Conservation (phyloP, 495 filamentous ascomycete genomes). For the Sabuloglossum arenarium region DNA sequence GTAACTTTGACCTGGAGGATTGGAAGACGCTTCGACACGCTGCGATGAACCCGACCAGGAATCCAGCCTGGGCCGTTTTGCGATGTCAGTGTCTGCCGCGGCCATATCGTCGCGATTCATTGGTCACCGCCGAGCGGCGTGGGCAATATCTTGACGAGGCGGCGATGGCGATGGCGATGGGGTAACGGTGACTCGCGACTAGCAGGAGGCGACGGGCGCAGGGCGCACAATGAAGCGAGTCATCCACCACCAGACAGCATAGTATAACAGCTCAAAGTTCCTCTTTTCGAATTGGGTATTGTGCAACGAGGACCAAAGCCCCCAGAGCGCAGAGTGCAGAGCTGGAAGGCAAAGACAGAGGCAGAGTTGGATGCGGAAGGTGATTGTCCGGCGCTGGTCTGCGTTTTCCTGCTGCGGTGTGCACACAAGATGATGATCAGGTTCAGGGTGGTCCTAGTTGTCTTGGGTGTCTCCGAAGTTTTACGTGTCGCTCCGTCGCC, state of each 20-base stretch:
- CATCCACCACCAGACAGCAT: neutral
- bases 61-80: neutral
- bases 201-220: neutral
- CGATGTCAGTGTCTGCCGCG: neutral
- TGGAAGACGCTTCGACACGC: neutral
- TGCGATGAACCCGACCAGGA: neutral
- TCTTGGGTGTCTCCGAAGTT: no score
- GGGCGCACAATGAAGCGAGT: neutral
- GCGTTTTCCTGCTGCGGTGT: no score
- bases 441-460: no score
- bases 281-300: neutral
- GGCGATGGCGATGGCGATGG: neutral
- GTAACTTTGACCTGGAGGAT: neutral
- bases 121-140: neutral
- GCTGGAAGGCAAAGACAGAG: no score
- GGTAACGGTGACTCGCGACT: neutral
- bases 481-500: no score
- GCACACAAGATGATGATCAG: no score
- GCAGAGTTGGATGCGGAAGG: no score
- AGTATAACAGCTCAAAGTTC: neutral
- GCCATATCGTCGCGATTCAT: neutral
- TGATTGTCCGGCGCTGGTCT: no score
- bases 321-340: neutral
- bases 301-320: neutral
- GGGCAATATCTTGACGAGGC: no score